Conservation (phyloP, 164 flowering plant genomes). For the Annona squamosa region DNA sequence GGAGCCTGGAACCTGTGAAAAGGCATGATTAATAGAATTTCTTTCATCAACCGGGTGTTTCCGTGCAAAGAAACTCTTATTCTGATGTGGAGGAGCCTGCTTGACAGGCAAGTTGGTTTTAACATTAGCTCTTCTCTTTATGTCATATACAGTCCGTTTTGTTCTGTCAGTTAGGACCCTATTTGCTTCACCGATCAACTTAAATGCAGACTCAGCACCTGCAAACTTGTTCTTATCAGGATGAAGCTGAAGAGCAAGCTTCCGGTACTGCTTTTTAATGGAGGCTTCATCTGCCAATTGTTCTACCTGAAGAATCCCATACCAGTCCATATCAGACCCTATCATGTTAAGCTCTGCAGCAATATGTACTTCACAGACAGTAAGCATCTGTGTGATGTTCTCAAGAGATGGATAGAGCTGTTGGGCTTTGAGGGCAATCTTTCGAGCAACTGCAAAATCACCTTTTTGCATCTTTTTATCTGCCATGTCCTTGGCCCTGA, state of each 20-base stretch:
- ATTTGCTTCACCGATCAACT: constrained; percentile 74
- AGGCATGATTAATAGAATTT: constrained; percentile 8
- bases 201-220: constrained; percentile 89
- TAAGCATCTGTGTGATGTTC: constrained; percentile 52
- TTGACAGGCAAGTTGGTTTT: constrained; percentile 9
- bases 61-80: constrained; percentile 5
- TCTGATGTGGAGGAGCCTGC: constrained; percentile 20
- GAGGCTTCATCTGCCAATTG: constrained; percentile 54
- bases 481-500: constrained; percentile 64
- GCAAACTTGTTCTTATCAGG: constrained; percentile 82
- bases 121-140: constrained; percentile 23
- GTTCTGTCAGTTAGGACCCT: constrained; percentile 43
- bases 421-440: constrained; percentile 53
- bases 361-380: constrained; percentile 78
- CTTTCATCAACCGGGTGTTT: constrained; percentile 19
- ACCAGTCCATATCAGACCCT: constrained; percentile 69
- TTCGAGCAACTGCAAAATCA: constrained; percentile 69
- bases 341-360: constrained; percentile 40
- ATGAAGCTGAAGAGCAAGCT: constrained; percentile 68
- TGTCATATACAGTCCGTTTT: constrained; percentile 42
- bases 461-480: constrained; percentile 51
- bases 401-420: constrained; percentile 53
- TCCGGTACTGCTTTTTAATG: constrained; percentile 71
- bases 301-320: constrained; percentile 61
- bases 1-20: constrained; percentile 8